A percentile compares a stretch with the other conserved stretches of the same genome.
Evolutionary conservation across 495 filamentous ascomycete species (phyloP).

Genomic region (Usnea hakonensis): DNA sequence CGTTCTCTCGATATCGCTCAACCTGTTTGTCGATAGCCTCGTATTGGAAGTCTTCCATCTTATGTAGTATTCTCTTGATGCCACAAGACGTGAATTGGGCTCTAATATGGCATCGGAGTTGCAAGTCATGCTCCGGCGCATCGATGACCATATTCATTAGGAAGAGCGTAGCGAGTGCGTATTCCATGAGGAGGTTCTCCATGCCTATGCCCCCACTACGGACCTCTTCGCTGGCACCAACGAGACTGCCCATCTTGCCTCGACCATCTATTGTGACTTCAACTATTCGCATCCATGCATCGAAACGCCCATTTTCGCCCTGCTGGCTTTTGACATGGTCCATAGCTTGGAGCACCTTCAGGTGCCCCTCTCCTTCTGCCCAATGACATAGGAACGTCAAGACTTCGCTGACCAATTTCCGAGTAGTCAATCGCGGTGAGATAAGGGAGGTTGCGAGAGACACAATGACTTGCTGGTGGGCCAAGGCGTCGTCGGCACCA

Average conservation of each 20-base stretch:
- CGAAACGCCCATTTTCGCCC: conserved; percentile 91
- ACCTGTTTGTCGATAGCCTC: conserved; percentile 98
- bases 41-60: conserved; percentile 99
- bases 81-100: conserved; percentile 96
- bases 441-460: conserved; percentile 81
- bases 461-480: conserved; percentile 80
- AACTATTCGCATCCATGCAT: conserved; percentile 97
- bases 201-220: conserved; percentile 96
- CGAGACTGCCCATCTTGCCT: conserved; percentile 96
- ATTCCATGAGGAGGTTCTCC: conserved; percentile 99
- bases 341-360: conserved; percentile 87
- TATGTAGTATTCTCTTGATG: conserved; percentile 85
- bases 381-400: conserved; percentile 96
- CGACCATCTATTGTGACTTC: conserved; percentile 95
- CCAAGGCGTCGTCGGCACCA: conserved; percentile 92
- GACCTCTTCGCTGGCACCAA: conserved; percentile 94
- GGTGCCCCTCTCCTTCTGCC: conserved; percentile 87
- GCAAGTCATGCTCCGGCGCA: conserved; percentile 78
- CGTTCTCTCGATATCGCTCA: conserved; percentile 85
- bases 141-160: conserved; percentile 96
- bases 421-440: conserved; percentile 81
- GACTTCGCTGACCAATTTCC: conserved; percentile 93
- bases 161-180: conserved; percentile 89
- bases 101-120: conserved; percentile 85
- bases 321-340: conserved; percentile 85